Evolutionary conservation across 208 protist genomes (phyloP), one percentile per base, ranked within the genome.

Genomic region (Acanthamoeba healyi): DNA sequence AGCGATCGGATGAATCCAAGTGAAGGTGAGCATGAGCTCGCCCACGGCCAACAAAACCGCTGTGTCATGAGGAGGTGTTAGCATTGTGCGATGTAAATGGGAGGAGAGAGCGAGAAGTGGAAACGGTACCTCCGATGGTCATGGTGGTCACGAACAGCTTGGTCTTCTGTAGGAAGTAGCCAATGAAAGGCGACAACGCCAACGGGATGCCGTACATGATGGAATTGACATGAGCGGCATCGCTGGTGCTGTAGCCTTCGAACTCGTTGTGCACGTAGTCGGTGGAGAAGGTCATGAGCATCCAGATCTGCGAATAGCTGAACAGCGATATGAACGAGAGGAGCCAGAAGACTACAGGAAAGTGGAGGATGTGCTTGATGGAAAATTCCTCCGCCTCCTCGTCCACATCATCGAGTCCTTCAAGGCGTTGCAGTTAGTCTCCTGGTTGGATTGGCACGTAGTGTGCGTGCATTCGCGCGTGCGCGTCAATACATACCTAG

Each of bases 161-260:
- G 67, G 67, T 77, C 79, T 87, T 87, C 49, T 87, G 79, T 7
- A 87, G 79, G 46, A 87, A 61, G 32, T 40, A 87, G 49, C 79
- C 79, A 9, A 87, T 15, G n/a, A 87, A 9, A 15, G 79, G 79
- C 12, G 79, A 87, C 9, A 87, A 44, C 61, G 61, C 26, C 15
- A 87, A 22, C 40, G 79, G 79, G 9, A 87, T 61, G 49, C 46
- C 79, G 38, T 63, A 87, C 46, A 87, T 61, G 40, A 87, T 87
- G 42, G 46, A 34, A n/a, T 51, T 87, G 32, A 87, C n/a, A n/a
- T 87, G 79, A 9, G 46, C 79, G 24, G 79, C 79, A 12, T 87
- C 79, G 49, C 49, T 87, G n/a, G 49, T 63, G 42, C n/a, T 40
- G 44, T 87, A 87, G 67, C 67, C 67, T 1, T 87, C 79, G 42